These are phyloP conservation scores for Anthracocystis panici-leucophaei DNA, from an alignment of 1,284 basidiomycete genomes.

Conservation along the genomic window DNA sequence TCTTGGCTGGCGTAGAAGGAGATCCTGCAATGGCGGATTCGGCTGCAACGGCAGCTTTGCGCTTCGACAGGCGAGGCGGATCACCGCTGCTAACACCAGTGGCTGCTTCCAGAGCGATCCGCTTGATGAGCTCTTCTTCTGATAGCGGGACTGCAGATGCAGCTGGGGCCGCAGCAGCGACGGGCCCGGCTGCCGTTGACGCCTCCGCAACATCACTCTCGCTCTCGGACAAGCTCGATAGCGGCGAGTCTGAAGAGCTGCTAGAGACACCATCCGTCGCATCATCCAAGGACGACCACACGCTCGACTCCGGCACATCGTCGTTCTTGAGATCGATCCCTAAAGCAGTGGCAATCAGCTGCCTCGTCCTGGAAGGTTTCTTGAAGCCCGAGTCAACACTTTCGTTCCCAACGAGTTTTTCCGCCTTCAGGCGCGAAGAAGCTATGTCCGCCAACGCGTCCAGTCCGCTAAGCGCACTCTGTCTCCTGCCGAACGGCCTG, in stretches of 20 bases:
- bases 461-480: conserved; percentile 36
- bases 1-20: conserved; percentile 25
- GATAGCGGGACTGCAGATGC: conserved; percentile 7
- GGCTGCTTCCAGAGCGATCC: conserved; percentile 31
- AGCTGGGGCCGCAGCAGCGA: not conserved
- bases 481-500: conserved; percentile 40
- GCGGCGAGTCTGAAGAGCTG: conserved; percentile 20
- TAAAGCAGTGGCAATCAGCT: conserved; percentile 40
- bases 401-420: conserved; percentile 8
- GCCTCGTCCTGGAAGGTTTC: conserved; percentile 32
- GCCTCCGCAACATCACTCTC: conserved; percentile 12
- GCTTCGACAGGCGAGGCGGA: conserved; percentile 37
- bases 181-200: not conserved
- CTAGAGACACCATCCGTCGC: conserved; percentile 9
- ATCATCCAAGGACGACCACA: conserved; percentile 27
- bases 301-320: conserved; percentile 48
- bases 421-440: conserved; percentile 23
- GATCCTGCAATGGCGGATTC: conserved; percentile 35
- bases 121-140: conserved; percentile 40
- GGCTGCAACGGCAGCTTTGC: conserved; percentile 48
- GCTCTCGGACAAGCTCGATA: conserved; percentile 41
- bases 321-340: conserved; percentile 39
- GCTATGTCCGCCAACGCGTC: conserved; percentile 49
- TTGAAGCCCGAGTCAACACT: conserved; percentile 14
- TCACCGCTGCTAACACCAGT: conserved; percentile 28